Percentiles rank a stretch among this genome's conserved stretches.
phyloP scores from a whole-genome alignment of 805 yeast species.

The Lipomyces yamanashiensis region DNA sequence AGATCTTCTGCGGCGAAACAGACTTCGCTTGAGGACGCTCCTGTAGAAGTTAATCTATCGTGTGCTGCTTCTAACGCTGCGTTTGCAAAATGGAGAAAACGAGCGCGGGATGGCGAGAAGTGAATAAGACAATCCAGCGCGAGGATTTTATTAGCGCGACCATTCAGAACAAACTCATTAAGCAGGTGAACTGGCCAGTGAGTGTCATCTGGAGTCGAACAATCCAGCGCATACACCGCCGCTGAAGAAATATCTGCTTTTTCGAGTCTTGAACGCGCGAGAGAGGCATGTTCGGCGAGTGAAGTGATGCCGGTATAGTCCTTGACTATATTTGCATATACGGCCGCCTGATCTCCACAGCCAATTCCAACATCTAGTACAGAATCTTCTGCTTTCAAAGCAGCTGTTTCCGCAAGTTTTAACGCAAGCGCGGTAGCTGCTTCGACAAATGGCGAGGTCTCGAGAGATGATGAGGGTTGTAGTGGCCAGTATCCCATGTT shows the following conservation, averaged over 20 bases:
- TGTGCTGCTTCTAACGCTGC: slow-evolving; percentile 19
- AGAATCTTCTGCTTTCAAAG: slow-evolving; percentile 9
- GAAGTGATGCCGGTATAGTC: slow-evolving; percentile 30
- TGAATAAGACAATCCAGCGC: slow-evolving; percentile 33
- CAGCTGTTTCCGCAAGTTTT: slow-evolving; percentile 21
- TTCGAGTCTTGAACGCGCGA: slow-evolving; percentile 8
- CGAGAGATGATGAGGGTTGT: neutral
- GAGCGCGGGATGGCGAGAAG: slow-evolving; percentile 21
- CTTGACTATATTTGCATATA: slow-evolving; percentile 22
- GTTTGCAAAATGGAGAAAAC: slow-evolving; percentile 18
- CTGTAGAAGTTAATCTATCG: neutral
- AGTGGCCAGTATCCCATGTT: slow-evolving; percentile 34
- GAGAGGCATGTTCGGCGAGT: slow-evolving; percentile 9
- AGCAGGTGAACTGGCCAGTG: slow-evolving; percentile 26
- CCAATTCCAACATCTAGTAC: slow-evolving; percentile 34
- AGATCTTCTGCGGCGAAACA: slow-evolving; percentile 32
- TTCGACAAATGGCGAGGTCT: neutral
- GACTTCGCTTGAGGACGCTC: neutral
- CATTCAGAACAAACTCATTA: neutral
- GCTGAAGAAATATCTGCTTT: neutral
- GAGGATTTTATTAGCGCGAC: slow-evolving; percentile 21
- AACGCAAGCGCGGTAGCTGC: slow-evolving; percentile 21
- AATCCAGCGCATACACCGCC: slow-evolving; percentile 20
- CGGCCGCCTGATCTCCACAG: slow-evolving; percentile 33
- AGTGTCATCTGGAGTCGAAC: slow-evolving; percentile 4